phyloP scores from a whole-genome alignment of 2,329 filamentous ascomycete genomes.

The Sporothrix globosa region DNA sequence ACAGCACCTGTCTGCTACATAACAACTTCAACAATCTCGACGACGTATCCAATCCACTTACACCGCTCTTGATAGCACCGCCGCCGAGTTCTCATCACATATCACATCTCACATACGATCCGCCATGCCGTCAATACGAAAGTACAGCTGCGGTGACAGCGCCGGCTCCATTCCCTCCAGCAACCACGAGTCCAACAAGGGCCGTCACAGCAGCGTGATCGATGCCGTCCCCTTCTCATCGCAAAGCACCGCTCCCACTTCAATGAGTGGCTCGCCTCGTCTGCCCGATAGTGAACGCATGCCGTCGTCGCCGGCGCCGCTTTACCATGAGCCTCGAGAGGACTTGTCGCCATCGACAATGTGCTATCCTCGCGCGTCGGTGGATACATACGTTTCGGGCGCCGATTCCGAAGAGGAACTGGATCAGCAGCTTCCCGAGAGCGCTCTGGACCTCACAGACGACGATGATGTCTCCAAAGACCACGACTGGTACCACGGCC shows the following conservation, averaged over 20 bases:
- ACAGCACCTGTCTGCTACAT: background rate
- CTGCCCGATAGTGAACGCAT: conserved; percentile 45
- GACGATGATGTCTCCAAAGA: conserved; percentile 25
- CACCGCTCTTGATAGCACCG: background rate
- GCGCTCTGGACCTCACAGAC: conserved; percentile 11
- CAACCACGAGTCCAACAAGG: conserved; percentile 45
- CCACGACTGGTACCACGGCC: conserved; percentile 32
- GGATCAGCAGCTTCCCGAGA: conserved; percentile 39
- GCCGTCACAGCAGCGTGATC: conserved; percentile 49
- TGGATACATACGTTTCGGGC: conserved; percentile 80
- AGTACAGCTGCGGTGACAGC: conserved; percentile 41
- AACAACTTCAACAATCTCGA: background rate
- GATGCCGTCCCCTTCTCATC: conserved; percentile 46
- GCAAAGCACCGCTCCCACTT: conserved; percentile 53
- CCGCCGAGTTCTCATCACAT: background rate
- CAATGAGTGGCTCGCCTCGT: conserved; percentile 47
- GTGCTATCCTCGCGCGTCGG: conserved; percentile 61
- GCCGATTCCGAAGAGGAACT: conserved; percentile 64
- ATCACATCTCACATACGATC: conserved; percentile 22
- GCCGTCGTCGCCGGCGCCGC: conserved; percentile 33
- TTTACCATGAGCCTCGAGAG: conserved; percentile 36
- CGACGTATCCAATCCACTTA: background rate
- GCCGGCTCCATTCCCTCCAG: conserved; percentile 30
- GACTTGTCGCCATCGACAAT: conserved; percentile 50
- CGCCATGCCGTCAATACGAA: conserved; percentile 43